Evolutionary conservation across 257 asterid genomes (phyloP).

Genomic region (Ilex asprella): DNA sequence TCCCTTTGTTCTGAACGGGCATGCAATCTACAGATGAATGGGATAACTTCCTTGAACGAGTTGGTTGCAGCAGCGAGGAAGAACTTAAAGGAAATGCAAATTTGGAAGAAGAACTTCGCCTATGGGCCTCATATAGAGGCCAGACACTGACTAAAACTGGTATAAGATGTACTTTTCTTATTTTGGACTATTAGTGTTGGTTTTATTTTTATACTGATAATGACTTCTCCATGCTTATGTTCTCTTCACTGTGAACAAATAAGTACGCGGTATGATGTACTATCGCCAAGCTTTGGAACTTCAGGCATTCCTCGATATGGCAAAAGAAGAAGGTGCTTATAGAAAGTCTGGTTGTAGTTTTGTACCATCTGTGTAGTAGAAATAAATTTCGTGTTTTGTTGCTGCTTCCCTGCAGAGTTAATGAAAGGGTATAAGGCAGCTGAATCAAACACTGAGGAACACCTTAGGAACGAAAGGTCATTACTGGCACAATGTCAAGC

Average conservation of each 20-base stretch:
- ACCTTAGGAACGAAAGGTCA: constrained; percentile 59
- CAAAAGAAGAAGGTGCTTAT: constrained; percentile 74
- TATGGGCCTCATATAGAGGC: constrained; percentile 98
- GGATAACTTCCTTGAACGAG: constrained; percentile 86
- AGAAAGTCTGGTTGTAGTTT: constrained; percentile 9
- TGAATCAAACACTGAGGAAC: constrained; percentile 60
- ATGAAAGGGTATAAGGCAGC: constrained; percentile 93
- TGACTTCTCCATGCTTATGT: constrained; percentile 1
- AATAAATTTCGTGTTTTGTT: neutral
- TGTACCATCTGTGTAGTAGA: too few relatives aligned
- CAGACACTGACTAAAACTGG: constrained; percentile 97
- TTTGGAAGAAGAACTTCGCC: constrained; percentile 79
- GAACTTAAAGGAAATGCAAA: constrained; percentile 51
- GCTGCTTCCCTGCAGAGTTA: constrained; percentile 46
- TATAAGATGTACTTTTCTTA: constrained; percentile 9
- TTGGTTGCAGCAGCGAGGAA: constrained; percentile 61
- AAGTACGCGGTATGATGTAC: constrained; percentile 99
- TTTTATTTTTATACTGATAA: constrained; percentile 10
- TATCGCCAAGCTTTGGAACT: constrained; percentile 97
- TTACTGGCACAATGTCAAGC: constrained; percentile 80
- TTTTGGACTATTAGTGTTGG: neutral
- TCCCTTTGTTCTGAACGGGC: neutral
- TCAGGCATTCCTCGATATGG: constrained; percentile 98
- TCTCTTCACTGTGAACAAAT: constrained; percentile 8
- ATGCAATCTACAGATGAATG: constrained; percentile 57